Base-by-base conservation (phyloP, 2,329 filamentous ascomycete genomes). In the Pseudogymnoascus sp. region DNA sequence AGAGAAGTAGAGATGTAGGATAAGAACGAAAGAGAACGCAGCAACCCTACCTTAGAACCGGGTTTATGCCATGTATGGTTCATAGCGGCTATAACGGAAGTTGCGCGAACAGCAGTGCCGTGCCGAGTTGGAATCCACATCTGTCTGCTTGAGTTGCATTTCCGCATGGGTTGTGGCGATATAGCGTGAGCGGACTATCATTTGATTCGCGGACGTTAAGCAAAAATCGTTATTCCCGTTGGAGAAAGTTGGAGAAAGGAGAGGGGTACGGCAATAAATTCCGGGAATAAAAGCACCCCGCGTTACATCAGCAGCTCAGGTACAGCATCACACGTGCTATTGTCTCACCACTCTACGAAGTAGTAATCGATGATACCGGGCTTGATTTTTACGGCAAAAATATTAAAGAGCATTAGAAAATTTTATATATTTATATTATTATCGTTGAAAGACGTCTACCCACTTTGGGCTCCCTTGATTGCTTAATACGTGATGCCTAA, bases 181-280 rank as follows among this genome's bases (percentile, higher is more conserved):
- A 54, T 54, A 54, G 47, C 47, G 47, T 33, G 13, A 4, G 5
- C 10, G 15, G 29, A 21, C 11, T 33, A 33, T 13, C 29, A 54
- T 54, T 35, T 54, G 47, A 54, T 54, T 54, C 47, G 47, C 29
- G 29, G 47, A 33, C 4, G 13, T 54, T 13, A 11, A 33, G 29
- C n/a, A 54, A 54, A 54, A 10, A n/a, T 54, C 9, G 47, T 54
- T 54, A 54, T 54, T 54, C 47, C 47, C 47, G 47, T 54, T 54
- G 47, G 29, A 54, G 47, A 54, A 50, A 50, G 26, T 54, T 54
- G 47, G 47, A 54, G 47, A 54, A n/a, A 5, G 5, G 47, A 50
- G 44, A 24, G 39, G 47, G 47, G 47, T 54, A 17, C 47, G 47
- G 47, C 17, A 54, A 54, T 54, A 54, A 54, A 7, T 13, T 33